Base-by-base conservation (phyloP, 2,329 filamentous ascomycete genomes). In the Calonectria montana region DNA sequence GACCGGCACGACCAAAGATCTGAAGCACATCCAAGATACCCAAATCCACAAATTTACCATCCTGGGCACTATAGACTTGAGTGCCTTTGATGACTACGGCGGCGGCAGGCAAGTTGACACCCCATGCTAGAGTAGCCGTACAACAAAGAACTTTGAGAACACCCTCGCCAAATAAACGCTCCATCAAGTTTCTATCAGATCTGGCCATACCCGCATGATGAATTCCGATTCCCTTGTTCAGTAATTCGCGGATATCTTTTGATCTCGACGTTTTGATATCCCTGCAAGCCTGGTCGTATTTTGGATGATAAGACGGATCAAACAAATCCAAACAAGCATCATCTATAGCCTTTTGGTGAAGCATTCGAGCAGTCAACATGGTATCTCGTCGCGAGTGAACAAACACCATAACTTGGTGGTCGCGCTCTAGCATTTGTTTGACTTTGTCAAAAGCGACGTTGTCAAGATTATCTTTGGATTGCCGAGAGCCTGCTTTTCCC, bases 331-430 rank as follows among this genome's bases (percentile, higher is more conserved):
- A 86, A 74, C 93, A 94, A 50, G 91, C 89, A 45, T 97, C 89
- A 39, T 98, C 96, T 2, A 91, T 87, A 1, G 97, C 97, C 86
- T 97, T 95, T 77, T 98, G 93, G 73, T 94, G 92, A 29, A 99
- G 86, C 86, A 93, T 94, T 75, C 94, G 93, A 55, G 97, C 96
- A 1, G 96, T 97, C 73, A 93, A 90, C 76, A 97, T 91, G 0
- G 97, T 99, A 78, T 99, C 97, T 81, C 97, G 96, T 29, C 97
- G 90, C 1, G 96, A 98, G 82, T 99, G 97, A 13, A 99, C 97
- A 82, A 99, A 99, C 0, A 99, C 96, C 97, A 99, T 99, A 76
- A 99, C 90, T 82, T 99, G 97, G 79, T 99, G 97, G n/a, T 94
- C 96, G 70, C 88, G 87, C 80, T 95, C 91, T 3, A 99, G 88